A percentile compares a stretch with the other conserved stretches of the same genome.
phyloP scores from a whole-genome alignment of 106 monocot species.

The Dendrobium chrysotoxum region DNA sequence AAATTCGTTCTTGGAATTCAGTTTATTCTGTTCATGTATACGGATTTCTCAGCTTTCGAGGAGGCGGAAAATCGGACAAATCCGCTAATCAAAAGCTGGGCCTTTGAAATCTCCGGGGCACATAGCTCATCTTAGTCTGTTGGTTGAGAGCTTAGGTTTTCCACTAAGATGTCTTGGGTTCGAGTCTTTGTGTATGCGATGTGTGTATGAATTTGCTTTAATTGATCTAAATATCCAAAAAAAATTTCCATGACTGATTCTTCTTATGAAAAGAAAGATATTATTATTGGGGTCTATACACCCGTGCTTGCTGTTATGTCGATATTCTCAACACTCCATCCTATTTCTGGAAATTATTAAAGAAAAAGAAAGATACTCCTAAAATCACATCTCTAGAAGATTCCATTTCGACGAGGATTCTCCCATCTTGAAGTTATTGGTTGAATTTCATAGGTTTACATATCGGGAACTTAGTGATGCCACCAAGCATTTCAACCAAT shows the following conservation, averaged over 20 bases:
- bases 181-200: no score
- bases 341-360: background rate
- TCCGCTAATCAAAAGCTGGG: conserved; percentile 18
- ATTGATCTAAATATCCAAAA: no score
- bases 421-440: conserved; percentile 7
- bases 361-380: background rate
- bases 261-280: background rate
- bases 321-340: background rate
- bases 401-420: no score
- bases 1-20: no score
- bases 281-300: background rate
- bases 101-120: conserved; percentile 17
- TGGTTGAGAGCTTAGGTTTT: no score
- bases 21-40: no score
- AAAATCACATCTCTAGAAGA: background rate
- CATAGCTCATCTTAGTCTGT: no score
- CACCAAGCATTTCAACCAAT: conserved; percentile 47
- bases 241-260: no score
- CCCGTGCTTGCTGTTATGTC: background rate
- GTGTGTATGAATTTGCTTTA: no score
- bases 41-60: no score
- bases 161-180: no score
- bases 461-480: conserved; percentile 50
- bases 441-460: conserved; percentile 49
- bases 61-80: no score